Conservation (phyloP, 108 stramenopile species). For the Aurantiochytrium sp. region DNA sequence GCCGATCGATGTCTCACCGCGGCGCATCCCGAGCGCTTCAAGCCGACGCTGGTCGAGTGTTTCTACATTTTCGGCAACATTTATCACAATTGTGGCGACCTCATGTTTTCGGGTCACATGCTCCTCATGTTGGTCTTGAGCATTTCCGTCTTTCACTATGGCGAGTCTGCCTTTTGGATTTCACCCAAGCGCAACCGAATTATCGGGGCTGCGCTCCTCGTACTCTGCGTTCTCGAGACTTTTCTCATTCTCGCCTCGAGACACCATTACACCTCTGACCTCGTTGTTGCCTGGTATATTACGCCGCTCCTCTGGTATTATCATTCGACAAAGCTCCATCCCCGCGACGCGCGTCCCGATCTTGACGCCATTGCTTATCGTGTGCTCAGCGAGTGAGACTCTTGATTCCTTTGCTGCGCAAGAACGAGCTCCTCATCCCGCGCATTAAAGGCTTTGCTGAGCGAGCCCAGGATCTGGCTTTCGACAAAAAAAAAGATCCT, state of each 20-base stretch:
- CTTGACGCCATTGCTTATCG: background rate
- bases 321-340: background rate
- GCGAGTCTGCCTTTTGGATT: conserved; percentile 2
- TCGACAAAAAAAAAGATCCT: too few species aligned
- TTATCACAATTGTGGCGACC: conserved; percentile 8
- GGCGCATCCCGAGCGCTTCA: background rate
- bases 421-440: too few species aligned
- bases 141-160: background rate
- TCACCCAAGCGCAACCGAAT: background rate
- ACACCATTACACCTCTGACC: conserved; percentile 5
- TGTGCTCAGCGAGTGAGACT: background rate
- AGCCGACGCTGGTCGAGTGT: background rate
- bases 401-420: too few species aligned
- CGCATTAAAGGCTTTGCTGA: too few species aligned
- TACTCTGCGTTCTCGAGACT: background rate
- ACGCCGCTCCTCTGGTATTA: conserved; percentile 1
- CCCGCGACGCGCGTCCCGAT: background rate
- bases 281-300: background rate
- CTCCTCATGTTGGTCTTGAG: background rate
- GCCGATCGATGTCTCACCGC: background rate
- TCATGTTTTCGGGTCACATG: conserved; percentile 17
- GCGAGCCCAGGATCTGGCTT: too few species aligned
- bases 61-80: background rate
- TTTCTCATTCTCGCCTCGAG: background rate
- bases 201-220: background rate